Evolutionary conservation across 2,329 filamentous ascomycete species (phyloP), one percentile per base, ranked within the genome.

Genomic region (Apiospora arundinis): DNA sequence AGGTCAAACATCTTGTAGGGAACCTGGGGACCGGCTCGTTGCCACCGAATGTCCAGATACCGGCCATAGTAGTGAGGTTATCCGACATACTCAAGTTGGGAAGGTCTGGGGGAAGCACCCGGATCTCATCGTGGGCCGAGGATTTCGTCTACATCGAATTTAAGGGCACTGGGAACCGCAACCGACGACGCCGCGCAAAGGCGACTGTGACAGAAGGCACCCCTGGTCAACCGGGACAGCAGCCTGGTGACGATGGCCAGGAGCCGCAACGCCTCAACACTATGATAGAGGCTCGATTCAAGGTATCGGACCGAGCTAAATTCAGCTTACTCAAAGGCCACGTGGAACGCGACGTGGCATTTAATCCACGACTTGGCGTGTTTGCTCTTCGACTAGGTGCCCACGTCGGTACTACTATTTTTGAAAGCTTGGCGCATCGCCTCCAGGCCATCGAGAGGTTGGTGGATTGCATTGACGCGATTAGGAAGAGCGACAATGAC

Each of bases 381-480:
- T 92, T 94, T 78, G 86, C 86, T 21, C 83, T 94, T 69, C 85
- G 87, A 9, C 82, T 94, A 48, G 85, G 87, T 12, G 87, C 89
- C 0, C 82, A 84, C 1, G 87, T 92, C 65, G 91, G 91, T 25
- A 82, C 85, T 63, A 84, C 90, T 0, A 85, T 92, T 18, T 80
- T 94, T 4, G 84, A 87, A 4, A 82, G 85, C n/a, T 84, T 95
- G 25, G 83, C 85, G 73, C 83, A 86, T 68, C 87, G 91, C 40
- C 83, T 95, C 65, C 87, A 89, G 74, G 88, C 90, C 16, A 88
- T 96, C 71, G 90, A 93, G 76, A 89, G 92, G 25, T 85, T 96
- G 40, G 90, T 94, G 49, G 87, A 88, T 60, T 93, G 93, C 76
- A 85, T 94, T 37, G 87, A 90, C 63, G 90, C 91, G 1, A 88